Evolutionary conservation across 2,329 filamentous ascomycete species (phyloP).

Genomic region (Exophiala calicioides): DNA sequence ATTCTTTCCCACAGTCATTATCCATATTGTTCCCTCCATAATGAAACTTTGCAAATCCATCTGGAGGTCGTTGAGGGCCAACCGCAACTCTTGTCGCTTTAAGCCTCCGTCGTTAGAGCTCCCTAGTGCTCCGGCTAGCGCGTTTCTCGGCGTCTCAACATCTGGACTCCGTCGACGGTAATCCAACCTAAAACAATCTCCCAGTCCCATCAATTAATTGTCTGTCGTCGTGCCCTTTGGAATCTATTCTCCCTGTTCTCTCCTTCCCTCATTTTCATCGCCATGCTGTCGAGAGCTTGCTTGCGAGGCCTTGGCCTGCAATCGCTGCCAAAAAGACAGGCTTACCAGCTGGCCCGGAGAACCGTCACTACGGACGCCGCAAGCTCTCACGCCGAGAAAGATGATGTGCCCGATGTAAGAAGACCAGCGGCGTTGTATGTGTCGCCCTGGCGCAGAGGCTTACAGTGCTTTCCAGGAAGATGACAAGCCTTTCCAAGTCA

Average conservation of each 20-base stretch:
- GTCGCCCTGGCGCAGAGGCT: background rate
- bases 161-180: slow-evolving; percentile 12
- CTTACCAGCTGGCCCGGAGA: slow-evolving; percentile 59
- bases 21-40: too few relatives aligned
- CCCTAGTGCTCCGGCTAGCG: slow-evolving; percentile 11
- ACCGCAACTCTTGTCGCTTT: background rate
- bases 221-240: slow-evolving; percentile 3
- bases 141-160: slow-evolving; percentile 26
- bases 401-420: slow-evolving; percentile 66
- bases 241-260: slow-evolving; percentile 13
- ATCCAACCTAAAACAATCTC: slow-evolving; percentile 8
- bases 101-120: background rate
- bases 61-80: too few relatives aligned
- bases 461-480: slow-evolving; percentile 66
- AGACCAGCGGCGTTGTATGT: slow-evolving; percentile 43
- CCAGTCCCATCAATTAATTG: slow-evolving; percentile 5
- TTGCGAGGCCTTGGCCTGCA: slow-evolving; percentile 32
- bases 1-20: too few relatives aligned
- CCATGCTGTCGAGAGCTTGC: slow-evolving; percentile 31
- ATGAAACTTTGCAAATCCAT: too few relatives aligned
- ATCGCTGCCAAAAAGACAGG: slow-evolving; percentile 43
- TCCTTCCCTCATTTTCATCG: slow-evolving; percentile 2
- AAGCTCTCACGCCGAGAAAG: slow-evolving; percentile 82
- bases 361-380: slow-evolving; percentile 94
- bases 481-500: slow-evolving; percentile 88